These are phyloP conservation scores for Aspergillus pseudoterreus DNA, from an alignment of 2,329 filamentous ascomycete genomes.

Conservation along the genomic window DNA sequence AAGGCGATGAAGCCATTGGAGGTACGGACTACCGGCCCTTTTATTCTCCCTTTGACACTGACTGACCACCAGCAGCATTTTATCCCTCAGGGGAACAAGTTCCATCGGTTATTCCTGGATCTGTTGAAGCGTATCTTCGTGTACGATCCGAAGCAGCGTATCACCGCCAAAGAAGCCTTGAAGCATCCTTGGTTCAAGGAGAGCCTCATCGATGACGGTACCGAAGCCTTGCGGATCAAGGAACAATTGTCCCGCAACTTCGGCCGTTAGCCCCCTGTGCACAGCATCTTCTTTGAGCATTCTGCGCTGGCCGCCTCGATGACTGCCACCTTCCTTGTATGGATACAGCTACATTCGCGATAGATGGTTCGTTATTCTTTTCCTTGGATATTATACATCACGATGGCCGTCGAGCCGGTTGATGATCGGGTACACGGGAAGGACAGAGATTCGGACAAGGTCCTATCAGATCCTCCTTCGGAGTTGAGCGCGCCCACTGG, in stretches of 20 bases:
- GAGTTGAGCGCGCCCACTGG: not conserved
- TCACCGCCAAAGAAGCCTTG: conserved; percentile 62
- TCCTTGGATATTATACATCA: conserved; percentile 19
- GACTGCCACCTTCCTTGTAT: conserved; percentile 10
- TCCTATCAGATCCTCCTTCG: not conserved
- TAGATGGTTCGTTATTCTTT: conserved; percentile 10
- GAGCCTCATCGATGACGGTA: conserved; percentile 61
- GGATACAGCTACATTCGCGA: conserved; percentile 16
- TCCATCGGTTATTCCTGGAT: conserved; percentile 62
- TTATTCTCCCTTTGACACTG: not conserved
- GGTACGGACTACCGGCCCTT: conserved; percentile 38
- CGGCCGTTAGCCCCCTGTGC: conserved; percentile 14
- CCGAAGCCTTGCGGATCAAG: conserved; percentile 59
- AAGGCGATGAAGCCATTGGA: conserved; percentile 63
- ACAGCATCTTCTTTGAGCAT: not conserved
- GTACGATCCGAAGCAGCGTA: conserved; percentile 62
- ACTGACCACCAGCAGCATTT: conserved; percentile 51
- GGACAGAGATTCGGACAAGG: conserved; percentile 6
- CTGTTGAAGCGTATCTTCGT: conserved; percentile 62
- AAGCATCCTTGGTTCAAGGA: conserved; percentile 67
- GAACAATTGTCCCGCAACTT: conserved; percentile 36
- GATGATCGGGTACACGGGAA: conserved; percentile 8
- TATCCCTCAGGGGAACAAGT: conserved; percentile 56
- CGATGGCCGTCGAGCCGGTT: conserved; percentile 4
- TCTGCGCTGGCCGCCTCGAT: conserved; percentile 4